phyloP scores from a whole-genome alignment of 352 stramenopile species.

The Phytopythium ostracodes region DNA sequence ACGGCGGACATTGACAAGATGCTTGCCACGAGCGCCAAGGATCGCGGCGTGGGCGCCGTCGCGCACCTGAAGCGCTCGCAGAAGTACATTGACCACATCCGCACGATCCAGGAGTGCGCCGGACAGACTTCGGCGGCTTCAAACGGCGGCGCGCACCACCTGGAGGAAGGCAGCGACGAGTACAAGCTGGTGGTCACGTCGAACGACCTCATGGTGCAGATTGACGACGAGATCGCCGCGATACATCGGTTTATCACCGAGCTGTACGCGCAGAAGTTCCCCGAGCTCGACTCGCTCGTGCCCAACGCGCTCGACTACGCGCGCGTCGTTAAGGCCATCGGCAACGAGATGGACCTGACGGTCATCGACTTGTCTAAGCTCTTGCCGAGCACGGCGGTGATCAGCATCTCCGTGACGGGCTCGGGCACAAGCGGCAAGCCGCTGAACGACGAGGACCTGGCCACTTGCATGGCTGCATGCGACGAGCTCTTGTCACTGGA shows the following conservation, averaged over 20 bases:
- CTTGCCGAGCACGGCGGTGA: constrained; percentile 91
- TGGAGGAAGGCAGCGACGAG: constrained; percentile 62
- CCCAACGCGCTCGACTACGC: constrained; percentile 91
- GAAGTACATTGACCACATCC: constrained; percentile 69
- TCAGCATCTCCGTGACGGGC: constrained; percentile 93
- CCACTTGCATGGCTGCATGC: constrained; percentile 69
- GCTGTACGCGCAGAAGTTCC: constrained; percentile 92
- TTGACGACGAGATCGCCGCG: constrained; percentile 91
- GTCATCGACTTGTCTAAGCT: constrained; percentile 86
- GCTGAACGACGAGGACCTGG: constrained; percentile 65
- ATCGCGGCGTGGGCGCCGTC: constrained; percentile 51
- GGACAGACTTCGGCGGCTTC: constrained; percentile 8
- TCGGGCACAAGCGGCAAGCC: constrained; percentile 88
- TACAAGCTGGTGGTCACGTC: constrained; percentile 87
- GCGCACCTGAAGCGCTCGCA: constrained; percentile 69
- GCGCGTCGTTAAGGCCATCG: constrained; percentile 88
- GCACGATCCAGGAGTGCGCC: constrained; percentile 59
- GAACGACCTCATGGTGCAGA: constrained; percentile 92
- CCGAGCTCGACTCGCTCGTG: constrained; percentile 93
- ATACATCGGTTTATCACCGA: constrained; percentile 91
- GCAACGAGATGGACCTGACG: constrained; percentile 94
- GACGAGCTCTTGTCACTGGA: constrained; percentile 88
- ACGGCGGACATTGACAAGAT: constrained; percentile 29
- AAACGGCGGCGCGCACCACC: constrained; percentile 21
- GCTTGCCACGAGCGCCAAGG: constrained; percentile 37